Evolutionary conservation across 495 filamentous ascomycete species (phyloP), one percentile per base, ranked within the genome.

Genomic region (Penicillium soppii): DNA sequence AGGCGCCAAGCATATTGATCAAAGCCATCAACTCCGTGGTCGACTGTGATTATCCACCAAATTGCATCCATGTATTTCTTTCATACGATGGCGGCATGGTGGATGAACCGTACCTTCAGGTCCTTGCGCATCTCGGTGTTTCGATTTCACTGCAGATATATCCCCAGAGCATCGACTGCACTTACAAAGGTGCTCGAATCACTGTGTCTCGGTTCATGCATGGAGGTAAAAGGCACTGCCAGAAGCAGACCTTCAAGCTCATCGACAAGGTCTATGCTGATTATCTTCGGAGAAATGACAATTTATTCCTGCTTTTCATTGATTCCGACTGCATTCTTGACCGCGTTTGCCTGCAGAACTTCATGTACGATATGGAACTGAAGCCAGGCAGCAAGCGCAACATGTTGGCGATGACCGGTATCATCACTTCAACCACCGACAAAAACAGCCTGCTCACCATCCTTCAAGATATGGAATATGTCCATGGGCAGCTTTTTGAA

Each of bases 351-450:
- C 81, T 98, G 53, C 92, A 97, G 67, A 98, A 98, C 58, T 97
- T 98, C 66, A 90, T 98, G 73, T 97, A 95, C 65, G 94, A 97
- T 62, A 98, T 98, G 94, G 92, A 98, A 67, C 76, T 98, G 21
- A 96, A 94, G 70, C 92, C 94, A 3, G 91, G 92, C 20, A 95
- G 91, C 72, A 85, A 89, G 62, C 82, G 86, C 54, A 91, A 91
- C 66, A 96, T 97, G 92, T 73, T 97, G 53, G 94, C 94, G 29
- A 97, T 97, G 94, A 97, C 94, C 3, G 94, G 94, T 8, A 89
- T 98, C 54, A 97, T 98, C 58, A 98, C 94, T 2, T 89, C 90
- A 1, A 98, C 94, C 0, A 96, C 94, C 0, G 81, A 85, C 56
- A 95, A 91, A 49, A 90, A 95, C 66, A 87, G 84, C 43, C 75